Base-by-base conservation (phyloP, 2,329 filamentous ascomycete species). In the Arthroderma sp. region DNA sequence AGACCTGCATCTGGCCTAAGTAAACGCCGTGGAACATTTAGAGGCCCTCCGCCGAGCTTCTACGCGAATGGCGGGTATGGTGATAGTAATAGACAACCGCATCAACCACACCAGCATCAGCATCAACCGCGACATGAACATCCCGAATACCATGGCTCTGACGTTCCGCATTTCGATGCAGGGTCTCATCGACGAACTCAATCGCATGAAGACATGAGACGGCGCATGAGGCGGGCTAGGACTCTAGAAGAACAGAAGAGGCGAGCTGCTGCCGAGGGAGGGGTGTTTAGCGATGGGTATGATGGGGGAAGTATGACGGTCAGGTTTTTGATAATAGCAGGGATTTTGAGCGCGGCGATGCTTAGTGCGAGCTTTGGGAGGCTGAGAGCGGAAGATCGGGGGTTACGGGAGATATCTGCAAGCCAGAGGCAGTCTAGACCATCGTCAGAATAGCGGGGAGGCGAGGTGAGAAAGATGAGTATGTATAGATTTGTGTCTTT, bases 1-100 rank as follows among this genome's bases (percentile, higher is more conserved):
- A 82, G 93, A 0, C 84, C 91, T 0, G 83, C 93, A 0, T 88
- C 83, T 0, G 93, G 93, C 0, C 76, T 98, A 33, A 90, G 85
- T 68, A 81, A 85, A 41, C 81, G 91, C 23, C 79, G 88, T 2
- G 82, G 83, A 1, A 79, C 84, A 3, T 96, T 94, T 71, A 81
- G 81, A 19, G 91, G 91, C 0, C 91, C 93, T 2, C 91, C 93
- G 54, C 91, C 91, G 0, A 88, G 83, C 62, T 97, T 96, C 74
- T 96, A 89, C 71, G 80, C 85, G 17, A 84, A 80, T 60, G 90
- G 89, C 3, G 88, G 87, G 2, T 94, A 89, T 80, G 88, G 87
- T 52, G 70, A 43, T 2, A 44, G 54, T 7, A 43, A 58, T 28
- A 28, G 41, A 47, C 41, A 47, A 21, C 21, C n/a, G n/a, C 59